Conservation (phyloP, 768 basidiomycete species). For the Mycena vitilis region DNA sequence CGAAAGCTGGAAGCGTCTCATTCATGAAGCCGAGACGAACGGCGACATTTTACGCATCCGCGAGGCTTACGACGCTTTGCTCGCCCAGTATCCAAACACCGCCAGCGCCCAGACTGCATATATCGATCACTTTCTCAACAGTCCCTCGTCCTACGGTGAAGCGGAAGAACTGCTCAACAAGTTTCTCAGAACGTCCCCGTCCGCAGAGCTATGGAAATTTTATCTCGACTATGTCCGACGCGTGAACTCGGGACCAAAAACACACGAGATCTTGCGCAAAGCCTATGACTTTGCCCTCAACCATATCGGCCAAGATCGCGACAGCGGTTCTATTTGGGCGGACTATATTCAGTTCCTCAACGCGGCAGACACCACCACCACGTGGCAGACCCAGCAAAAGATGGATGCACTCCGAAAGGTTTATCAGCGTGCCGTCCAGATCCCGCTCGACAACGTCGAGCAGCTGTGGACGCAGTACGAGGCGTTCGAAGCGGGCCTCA, state of each 20-base stretch:
- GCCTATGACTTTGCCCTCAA: constrained; percentile 95
- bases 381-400: constrained; percentile 96
- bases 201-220: constrained; percentile 92
- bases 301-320: constrained; percentile 91
- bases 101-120: constrained; percentile 91
- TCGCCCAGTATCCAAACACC: constrained; percentile 91
- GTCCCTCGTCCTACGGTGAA: constrained; percentile 72
- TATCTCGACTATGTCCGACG: constrained; percentile 94
- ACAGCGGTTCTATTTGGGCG: constrained; percentile 91
- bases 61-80: constrained; percentile 82
- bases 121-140: constrained; percentile 78
- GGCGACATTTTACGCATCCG: constrained; percentile 86
- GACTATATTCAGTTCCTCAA: constrained; percentile 94
- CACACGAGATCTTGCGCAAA: constrained; percentile 83
- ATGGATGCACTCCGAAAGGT: constrained; percentile 93
- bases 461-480: constrained; percentile 94
- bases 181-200: constrained; percentile 86
- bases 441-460: constrained; percentile 94
- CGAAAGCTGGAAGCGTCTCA: constrained; percentile 81
- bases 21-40: constrained; percentile 80
- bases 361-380: constrained; percentile 81
- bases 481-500: constrained; percentile 88
- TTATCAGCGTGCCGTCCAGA: constrained; percentile 93
- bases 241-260: constrained; percentile 71
- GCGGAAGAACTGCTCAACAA: constrained; percentile 92